Conservation (phyloP, 768 basidiomycete genomes). For the Phaffia australis region DNA sequence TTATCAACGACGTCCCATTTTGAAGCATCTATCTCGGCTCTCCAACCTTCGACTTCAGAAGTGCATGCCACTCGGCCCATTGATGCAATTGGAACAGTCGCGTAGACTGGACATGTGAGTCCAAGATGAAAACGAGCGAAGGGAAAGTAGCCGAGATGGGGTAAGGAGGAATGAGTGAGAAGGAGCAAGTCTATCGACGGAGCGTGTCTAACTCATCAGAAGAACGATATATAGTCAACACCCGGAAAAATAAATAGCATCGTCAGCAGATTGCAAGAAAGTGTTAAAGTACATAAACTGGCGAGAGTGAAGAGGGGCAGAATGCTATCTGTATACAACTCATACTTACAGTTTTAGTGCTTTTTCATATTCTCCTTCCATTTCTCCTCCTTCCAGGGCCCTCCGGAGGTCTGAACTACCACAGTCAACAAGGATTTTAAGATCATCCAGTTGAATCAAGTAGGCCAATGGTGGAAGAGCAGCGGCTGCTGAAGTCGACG, state of each 20-base stretch:
- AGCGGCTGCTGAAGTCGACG: slow-evolving; percentile 45
- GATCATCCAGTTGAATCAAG: slow-evolving; percentile 86
- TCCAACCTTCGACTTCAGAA: slow-evolving; percentile 72
- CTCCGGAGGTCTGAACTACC: slow-evolving; percentile 49
- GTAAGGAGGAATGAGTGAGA: slow-evolving; percentile 83
- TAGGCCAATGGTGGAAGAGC: slow-evolving; percentile 42
- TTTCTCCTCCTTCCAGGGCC: slow-evolving; percentile 31
- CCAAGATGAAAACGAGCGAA: slow-evolving; percentile 72
- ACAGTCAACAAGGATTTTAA: slow-evolving; percentile 85
- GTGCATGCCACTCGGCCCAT: slow-evolving; percentile 85
- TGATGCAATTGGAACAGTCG: slow-evolving; percentile 86
- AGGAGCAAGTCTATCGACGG: slow-evolving; percentile 80
- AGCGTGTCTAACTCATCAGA: slow-evolving; percentile 48
- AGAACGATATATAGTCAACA: slow-evolving; percentile 12
- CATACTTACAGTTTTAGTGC: slow-evolving; percentile 17
- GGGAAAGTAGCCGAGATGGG: slow-evolving; percentile 82
- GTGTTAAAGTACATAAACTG: not conserved
- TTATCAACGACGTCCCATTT: slow-evolving; percentile 20
- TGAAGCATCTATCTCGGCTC: slow-evolving; percentile 35
- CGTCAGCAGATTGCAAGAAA: slow-evolving; percentile 3
- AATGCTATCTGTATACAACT: not conserved
- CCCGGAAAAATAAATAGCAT: not conserved
- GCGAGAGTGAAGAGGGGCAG: not conserved
- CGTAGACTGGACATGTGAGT: slow-evolving; percentile 80
- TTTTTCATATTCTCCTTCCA: slow-evolving; percentile 34